A percentile compares a stretch with the other conserved stretches of the same genome.
These are phyloP conservation scores for Chlorella sp. DNA, from an alignment of 139 green algal genomes.

Conservation along the genomic window DNA sequence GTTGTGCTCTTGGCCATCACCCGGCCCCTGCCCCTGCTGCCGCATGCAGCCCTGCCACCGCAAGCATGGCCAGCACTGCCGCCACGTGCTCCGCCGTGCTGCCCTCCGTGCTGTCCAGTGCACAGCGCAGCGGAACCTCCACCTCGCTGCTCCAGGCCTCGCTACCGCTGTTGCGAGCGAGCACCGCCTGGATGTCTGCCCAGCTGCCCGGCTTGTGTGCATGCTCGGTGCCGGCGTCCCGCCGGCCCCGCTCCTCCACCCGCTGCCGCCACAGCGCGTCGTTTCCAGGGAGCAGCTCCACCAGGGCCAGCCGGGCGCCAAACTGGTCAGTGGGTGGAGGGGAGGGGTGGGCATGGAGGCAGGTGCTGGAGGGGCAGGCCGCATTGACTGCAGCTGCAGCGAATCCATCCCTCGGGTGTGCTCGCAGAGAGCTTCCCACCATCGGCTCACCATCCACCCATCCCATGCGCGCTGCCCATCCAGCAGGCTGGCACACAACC, in stretches of 20 bases:
- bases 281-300: slow-evolving; percentile 62
- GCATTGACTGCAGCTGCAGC: too few relatives aligned
- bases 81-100: neutral
- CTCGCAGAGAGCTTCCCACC: too few relatives aligned
- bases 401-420: too few relatives aligned
- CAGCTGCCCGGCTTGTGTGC: slow-evolving; percentile 67
- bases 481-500: neutral
- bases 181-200: slow-evolving; percentile 52
- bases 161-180: slow-evolving; percentile 23
- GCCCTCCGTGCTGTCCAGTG: slow-evolving; percentile 18
- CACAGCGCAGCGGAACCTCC: neutral
- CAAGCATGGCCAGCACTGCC: slow-evolving; percentile 17
- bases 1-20: too few relatives aligned
- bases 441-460: too few relatives aligned
- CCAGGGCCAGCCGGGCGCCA: slow-evolving; percentile 49
- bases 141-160: slow-evolving; percentile 4
- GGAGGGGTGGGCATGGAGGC: neutral
- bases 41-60: too few relatives aligned
- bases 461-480: too few relatives aligned
- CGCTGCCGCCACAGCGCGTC: slow-evolving; percentile 50
- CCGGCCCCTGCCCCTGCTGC: neutral
- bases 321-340: neutral
- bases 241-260: slow-evolving; percentile 51
- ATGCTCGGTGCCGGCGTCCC: slow-evolving; percentile 10
- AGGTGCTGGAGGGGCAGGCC: too few relatives aligned